Conservation (phyloP, 2,329 filamentous ascomycete species). For the Metarhizium album region DNA sequence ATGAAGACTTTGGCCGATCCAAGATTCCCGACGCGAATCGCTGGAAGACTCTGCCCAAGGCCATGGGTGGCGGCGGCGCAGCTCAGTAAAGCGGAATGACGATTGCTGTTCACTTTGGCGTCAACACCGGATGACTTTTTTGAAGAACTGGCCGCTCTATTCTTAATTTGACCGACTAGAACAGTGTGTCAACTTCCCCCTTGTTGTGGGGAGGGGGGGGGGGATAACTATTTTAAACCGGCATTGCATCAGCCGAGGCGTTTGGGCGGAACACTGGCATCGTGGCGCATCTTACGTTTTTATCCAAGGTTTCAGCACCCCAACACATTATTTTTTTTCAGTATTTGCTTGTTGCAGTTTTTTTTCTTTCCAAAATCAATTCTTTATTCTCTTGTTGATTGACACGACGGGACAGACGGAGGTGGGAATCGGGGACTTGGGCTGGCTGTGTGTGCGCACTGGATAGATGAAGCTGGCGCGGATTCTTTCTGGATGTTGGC, state of each 20-base stretch:
- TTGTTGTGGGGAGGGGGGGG: neutral
- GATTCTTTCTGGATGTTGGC: neutral
- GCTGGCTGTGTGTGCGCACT: neutral
- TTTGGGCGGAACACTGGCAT: conserved; percentile 7
- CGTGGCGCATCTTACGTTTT: neutral
- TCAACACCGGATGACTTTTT: no score
- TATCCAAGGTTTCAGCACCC: no score
- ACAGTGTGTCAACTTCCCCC: neutral
- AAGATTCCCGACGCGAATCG: conserved; percentile 44
- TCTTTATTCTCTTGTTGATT: neutral
- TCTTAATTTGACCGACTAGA: neutral
- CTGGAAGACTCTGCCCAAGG: conserved; percentile 42
- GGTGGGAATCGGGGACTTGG: neutral
- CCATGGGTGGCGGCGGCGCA: conserved; percentile 32
- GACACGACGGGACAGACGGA: neutral
- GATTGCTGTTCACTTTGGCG: conserved; percentile 7
- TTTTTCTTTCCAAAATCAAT: neutral
- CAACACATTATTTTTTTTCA: neutral
- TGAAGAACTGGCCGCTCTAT: neutral
- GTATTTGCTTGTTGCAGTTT: neutral
- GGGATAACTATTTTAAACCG: conserved; percentile 1
- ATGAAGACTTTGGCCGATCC: conserved; percentile 80
- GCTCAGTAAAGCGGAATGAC: conserved; percentile 9
- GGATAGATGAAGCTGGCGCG: neutral
- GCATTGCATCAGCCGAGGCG: conserved; percentile 12